phyloP scores from a whole-genome alignment of 1,139 yeast species.

The Kodamaea alishanica region DNA sequence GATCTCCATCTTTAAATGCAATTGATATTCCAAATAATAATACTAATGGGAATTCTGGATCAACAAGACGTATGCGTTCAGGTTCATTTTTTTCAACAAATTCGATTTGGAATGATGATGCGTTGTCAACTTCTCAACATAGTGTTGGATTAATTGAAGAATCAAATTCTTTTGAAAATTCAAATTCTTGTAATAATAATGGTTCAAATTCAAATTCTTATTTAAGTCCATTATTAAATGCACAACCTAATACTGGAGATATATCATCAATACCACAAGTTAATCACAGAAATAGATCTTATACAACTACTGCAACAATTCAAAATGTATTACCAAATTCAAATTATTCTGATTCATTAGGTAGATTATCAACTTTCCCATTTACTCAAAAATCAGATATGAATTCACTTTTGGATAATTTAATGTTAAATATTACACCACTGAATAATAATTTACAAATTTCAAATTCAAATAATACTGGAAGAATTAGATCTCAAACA shows the following conservation, averaged over 20 bases:
- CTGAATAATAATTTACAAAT: slow-evolving; percentile 10
- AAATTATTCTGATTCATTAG: slow-evolving; percentile 12
- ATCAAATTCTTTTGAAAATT: slow-evolving; percentile 16
- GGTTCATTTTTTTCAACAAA: slow-evolving; percentile 44
- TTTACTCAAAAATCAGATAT: slow-evolving; percentile 26
- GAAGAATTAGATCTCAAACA: slow-evolving; percentile 42
- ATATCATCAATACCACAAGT: slow-evolving; percentile 6
- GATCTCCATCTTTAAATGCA: slow-evolving; percentile 16
- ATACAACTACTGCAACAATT: slow-evolving; percentile 43
- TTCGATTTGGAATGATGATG: slow-evolving; percentile 49
- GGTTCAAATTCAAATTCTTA: slow-evolving; percentile 13
- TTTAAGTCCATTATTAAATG: slow-evolving; percentile 31
- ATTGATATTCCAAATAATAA: slow-evolving; percentile 17
- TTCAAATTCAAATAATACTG: slow-evolving; percentile 1
- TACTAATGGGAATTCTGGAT: slow-evolving; percentile 6
- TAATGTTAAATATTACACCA: slow-evolving; percentile 18
- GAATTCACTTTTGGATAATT: slow-evolving; percentile 31
- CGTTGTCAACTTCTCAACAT: slow-evolving; percentile 12
- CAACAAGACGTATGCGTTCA: slow-evolving; percentile 33
- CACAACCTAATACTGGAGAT: slow-evolving; percentile 18
- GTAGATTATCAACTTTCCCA: slow-evolving; percentile 16
- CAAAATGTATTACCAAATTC: slow-evolving; percentile 1
- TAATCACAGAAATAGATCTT: slow-evolving; percentile 40
- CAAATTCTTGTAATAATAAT: slow-evolving; percentile 10
- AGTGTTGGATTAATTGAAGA: slow-evolving; percentile 9